Evolutionary conservation across 1,139 yeast genomes (phyloP).

Genomic region (Zygoascus hellenicus): DNA sequence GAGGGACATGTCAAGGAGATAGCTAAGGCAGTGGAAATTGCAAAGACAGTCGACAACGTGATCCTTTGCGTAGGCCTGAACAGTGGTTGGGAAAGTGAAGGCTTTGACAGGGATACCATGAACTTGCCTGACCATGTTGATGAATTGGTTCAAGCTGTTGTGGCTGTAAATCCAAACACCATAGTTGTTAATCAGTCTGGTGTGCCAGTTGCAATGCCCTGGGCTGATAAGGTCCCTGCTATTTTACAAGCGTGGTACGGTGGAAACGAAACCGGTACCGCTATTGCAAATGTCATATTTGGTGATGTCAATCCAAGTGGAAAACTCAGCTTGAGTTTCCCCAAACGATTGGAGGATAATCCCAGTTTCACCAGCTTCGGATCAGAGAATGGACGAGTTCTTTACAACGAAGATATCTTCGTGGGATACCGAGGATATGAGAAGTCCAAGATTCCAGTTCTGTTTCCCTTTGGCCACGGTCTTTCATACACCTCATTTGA

Average conservation of each 20-base stretch:
- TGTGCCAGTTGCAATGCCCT: conserved; percentile 56
- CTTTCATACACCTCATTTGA: conserved; percentile 50
- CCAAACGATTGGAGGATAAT: conserved; percentile 42
- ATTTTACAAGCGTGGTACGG: conserved; percentile 49
- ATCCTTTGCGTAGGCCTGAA: conserved; percentile 43
- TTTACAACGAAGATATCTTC: conserved; percentile 53
- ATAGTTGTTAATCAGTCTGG: conserved; percentile 58
- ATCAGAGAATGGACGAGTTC: conserved; percentile 46
- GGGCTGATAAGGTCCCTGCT: conserved; percentile 45
- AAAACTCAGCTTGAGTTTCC: conserved; percentile 55
- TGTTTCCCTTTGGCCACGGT: conserved; percentile 61
- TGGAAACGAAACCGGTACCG: conserved; percentile 46
- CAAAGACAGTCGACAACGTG: conserved; percentile 45
- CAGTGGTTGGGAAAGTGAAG: conserved; percentile 49
- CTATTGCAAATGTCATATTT: conserved; percentile 52
- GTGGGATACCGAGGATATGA: conserved; percentile 59
- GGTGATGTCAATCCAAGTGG: conserved; percentile 68
- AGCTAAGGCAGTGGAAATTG: conserved; percentile 40
- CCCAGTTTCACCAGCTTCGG: conserved; percentile 45
- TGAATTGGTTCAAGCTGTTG: conserved; percentile 42
- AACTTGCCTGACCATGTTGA: conserved; percentile 47
- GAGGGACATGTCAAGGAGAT: conserved; percentile 32
- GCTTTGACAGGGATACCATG: conserved; percentile 43
- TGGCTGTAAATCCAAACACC: conserved; percentile 46
- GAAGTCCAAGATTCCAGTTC: conserved; percentile 41